Evolutionary conservation across 495 filamentous ascomycete genomes (phyloP).

Genomic region (Cercophora sp.): DNA sequence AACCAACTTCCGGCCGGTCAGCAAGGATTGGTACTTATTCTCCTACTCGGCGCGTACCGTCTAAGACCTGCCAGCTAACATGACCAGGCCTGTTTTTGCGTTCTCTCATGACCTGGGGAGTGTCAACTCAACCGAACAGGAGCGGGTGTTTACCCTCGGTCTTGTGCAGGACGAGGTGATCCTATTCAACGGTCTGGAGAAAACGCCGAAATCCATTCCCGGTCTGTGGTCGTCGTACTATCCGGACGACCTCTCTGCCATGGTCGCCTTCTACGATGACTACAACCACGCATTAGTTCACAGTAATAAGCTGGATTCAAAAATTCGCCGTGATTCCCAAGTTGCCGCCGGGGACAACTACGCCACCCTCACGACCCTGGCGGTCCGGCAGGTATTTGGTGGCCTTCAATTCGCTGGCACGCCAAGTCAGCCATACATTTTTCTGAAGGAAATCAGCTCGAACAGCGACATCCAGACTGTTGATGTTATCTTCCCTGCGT

Average conservation of each 20-base stretch:
- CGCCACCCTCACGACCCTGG: constrained; percentile 76
- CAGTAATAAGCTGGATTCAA: constrained; percentile 61
- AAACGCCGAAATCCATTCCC: constrained; percentile 60
- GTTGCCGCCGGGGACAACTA: constrained; percentile 65
- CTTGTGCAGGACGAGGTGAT: constrained; percentile 70
- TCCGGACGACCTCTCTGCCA: constrained; percentile 50
- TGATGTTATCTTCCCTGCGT: constrained; percentile 92
- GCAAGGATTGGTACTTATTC: constrained; percentile 55
- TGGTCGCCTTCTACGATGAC: constrained; percentile 71
- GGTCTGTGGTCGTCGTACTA: constrained; percentile 77
- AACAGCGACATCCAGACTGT: constrained; percentile 93
- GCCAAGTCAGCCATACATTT: constrained; percentile 70
- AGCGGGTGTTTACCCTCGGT: constrained; percentile 71
- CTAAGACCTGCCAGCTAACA: constrained; percentile 11
- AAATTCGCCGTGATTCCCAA: constrained; percentile 67
- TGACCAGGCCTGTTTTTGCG: constrained; percentile 72
- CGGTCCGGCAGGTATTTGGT: constrained; percentile 82
- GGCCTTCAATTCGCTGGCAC: constrained; percentile 82
- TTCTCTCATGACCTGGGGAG: constrained; percentile 72
- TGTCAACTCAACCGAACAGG: constrained; percentile 27
- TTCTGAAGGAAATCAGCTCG: constrained; percentile 92
- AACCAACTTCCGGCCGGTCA: constrained; percentile 61
- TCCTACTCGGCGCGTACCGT: background rate
- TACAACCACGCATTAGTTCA: constrained; percentile 51
- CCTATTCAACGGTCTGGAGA: constrained; percentile 68